A percentile compares a stretch with the other conserved stretches of the same genome.
Conservation (phyloP, 495 filamentous ascomycete genomes). For the Podospora appendiculata region DNA sequence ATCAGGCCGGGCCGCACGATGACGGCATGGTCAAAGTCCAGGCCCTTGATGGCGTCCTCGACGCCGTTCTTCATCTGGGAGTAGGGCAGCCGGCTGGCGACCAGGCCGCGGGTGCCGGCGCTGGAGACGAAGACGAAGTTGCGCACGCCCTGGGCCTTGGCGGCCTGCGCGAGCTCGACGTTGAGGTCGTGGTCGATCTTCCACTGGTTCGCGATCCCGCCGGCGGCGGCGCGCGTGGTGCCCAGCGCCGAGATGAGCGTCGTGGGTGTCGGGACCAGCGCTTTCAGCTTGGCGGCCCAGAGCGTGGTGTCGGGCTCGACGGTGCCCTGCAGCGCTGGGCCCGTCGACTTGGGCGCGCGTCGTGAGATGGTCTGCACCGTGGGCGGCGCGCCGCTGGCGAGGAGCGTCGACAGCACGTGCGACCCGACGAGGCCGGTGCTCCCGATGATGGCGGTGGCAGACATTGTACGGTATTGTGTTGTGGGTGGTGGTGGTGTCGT, state of each 20-base stretch:
- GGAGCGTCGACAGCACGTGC: constrained; percentile 48
- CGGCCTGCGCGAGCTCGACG: constrained; percentile 57
- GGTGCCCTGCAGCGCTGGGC: constrained; percentile 42
- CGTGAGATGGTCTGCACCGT: constrained; percentile 52
- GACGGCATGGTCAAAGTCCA: constrained; percentile 67
- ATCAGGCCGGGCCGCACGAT: constrained; percentile 71
- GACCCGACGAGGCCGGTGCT: constrained; percentile 51
- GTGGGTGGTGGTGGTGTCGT: background rate
- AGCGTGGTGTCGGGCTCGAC: constrained; percentile 39
- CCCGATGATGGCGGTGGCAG: constrained; percentile 45
- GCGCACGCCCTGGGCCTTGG: constrained; percentile 53
- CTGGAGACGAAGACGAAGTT: constrained; percentile 64
- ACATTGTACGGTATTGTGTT: constrained; percentile 5
- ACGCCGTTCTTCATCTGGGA: constrained; percentile 71
- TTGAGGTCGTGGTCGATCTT: constrained; percentile 73
- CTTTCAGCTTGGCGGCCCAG: constrained; percentile 49
- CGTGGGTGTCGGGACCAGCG: constrained; percentile 46
- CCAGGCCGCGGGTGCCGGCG: constrained; percentile 34
- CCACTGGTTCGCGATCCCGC: constrained; percentile 64
- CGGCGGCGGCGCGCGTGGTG: constrained; percentile 58
- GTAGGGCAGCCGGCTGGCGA: constrained; percentile 40
- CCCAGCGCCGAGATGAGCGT: constrained; percentile 60
- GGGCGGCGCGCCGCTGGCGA: constrained; percentile 33
- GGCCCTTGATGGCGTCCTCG: constrained; percentile 62
- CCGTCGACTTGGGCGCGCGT: constrained; percentile 35